Evolutionary conservation across 257 asterid species (phyloP), one percentile per base, ranked within the genome.

Genomic region (Nicotiana sylvestris): DNA sequence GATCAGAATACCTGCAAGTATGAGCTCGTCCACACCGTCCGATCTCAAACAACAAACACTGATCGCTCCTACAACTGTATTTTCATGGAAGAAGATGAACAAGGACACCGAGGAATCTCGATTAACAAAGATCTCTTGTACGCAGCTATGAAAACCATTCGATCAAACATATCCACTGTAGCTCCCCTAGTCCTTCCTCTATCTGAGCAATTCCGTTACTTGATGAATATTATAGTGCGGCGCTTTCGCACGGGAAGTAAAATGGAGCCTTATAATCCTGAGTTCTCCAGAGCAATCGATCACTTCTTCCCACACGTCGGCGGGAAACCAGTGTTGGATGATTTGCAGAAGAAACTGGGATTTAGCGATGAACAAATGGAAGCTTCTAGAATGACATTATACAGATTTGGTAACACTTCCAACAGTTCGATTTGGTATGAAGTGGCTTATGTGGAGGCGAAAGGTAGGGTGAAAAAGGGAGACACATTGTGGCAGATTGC

Each of bases 231-330:
- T 65, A 81, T 85, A 0, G 66, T 82, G 0, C 77, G 67, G 5
- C 82, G 77, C 57, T 61, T 89, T 4, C 68, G 76, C 29, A 87
- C 78, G 78, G 83, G 65, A 85, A 39, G 35, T 53, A 87, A 89
- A 4, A 83, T 72, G 1, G 78, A 81, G 85, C 88, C 89, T 10
- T 87, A 84, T 65, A 86, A 84, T 12, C 90, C 89, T 1, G 87
- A 89, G 62, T 89, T 89, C 82, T 82, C 82, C 77, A 83, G 77
- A 2, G 86, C 87, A 0, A 84, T 87, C 66, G 86, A 86, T 86
- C 90, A 89, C 46, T 89, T 89, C 79, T 89, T 87, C 51, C 83
- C 86, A 16, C 89, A 89, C 49, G 87, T 88, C 0, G 92, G 90
- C 0, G 92, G 92, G 18, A 70, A 87, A 78, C 87, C 85, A 1